These are phyloP conservation scores for Boletus subcaerulescens DNA, from an alignment of 768 basidiomycete species.

Conservation along the genomic window DNA sequence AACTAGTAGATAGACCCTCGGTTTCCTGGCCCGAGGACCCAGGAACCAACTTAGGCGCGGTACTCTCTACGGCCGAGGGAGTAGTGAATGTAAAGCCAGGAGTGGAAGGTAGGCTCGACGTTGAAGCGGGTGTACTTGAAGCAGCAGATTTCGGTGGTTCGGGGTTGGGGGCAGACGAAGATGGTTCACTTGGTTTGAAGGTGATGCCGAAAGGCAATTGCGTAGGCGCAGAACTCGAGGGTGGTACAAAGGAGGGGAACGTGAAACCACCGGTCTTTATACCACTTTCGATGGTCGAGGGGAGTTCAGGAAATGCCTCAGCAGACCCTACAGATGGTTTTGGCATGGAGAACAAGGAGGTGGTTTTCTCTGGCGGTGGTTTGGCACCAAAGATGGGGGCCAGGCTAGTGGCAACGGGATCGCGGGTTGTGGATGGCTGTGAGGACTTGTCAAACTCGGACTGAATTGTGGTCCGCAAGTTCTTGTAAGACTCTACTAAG, in stretches of 20 bases:
- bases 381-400: conserved; percentile 11
- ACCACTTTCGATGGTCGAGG: conserved; percentile 18
- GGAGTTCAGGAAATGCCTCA: conserved; percentile 7
- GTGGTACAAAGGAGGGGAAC: conserved; percentile 25
- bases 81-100: conserved; percentile 19
- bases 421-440: conserved; percentile 8
- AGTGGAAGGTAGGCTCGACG: conserved; percentile 5
- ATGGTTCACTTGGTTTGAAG: conserved; percentile 20
- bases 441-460: conserved; percentile 48
- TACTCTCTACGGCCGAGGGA: conserved; percentile 7
- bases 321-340: conserved; percentile 31
- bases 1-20: conserved; percentile 2
- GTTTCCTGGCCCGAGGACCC: conserved; percentile 11
- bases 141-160: conserved; percentile 28
- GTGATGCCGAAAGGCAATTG: conserved; percentile 12
- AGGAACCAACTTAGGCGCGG: conserved; percentile 1
- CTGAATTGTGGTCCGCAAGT: conserved; percentile 51
- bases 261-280: conserved; percentile 22
- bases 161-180: conserved; percentile 10
- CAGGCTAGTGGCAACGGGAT: conserved; percentile 8
- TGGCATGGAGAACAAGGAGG: conserved; percentile 29
- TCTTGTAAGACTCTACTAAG: conserved; percentile 57
- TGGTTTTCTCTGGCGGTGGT: conserved; percentile 14
- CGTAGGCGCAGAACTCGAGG: conserved; percentile 9
- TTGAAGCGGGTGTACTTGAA: conserved; percentile 5